Conservation (phyloP, 352 stramenopile genomes). For the Globisporangium acanthophoron region DNA sequence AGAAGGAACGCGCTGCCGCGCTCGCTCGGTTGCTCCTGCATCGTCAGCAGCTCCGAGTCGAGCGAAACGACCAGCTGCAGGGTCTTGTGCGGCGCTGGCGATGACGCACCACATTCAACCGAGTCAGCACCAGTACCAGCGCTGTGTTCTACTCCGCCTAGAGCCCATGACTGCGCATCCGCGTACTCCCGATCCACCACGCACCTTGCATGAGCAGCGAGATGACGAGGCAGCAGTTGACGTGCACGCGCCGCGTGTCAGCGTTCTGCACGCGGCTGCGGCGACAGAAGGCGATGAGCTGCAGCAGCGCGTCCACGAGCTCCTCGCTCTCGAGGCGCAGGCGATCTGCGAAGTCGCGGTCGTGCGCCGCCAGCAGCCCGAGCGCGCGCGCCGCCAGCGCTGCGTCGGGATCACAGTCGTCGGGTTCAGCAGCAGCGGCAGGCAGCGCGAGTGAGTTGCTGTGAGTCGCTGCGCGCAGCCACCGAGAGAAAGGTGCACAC, state of each 20-base stretch:
- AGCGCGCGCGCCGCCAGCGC: slow-evolving; percentile 60
- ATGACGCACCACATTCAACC: neutral
- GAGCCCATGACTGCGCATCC: slow-evolving; percentile 7
- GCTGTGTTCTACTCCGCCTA: neutral
- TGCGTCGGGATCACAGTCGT: slow-evolving; percentile 1
- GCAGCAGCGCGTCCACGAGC: slow-evolving; percentile 67
- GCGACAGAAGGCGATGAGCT: slow-evolving; percentile 61
- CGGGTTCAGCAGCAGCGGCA: neutral
- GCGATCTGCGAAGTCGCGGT: slow-evolving; percentile 24
- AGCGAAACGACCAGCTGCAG: slow-evolving; percentile 54
- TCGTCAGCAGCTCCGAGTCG: slow-evolving; percentile 61
- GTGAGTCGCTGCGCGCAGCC: neutral
- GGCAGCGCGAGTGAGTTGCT: neutral
- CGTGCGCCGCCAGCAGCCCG: slow-evolving; percentile 51
- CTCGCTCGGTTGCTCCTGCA: slow-evolving; percentile 39
- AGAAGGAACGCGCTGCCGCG: slow-evolving; percentile 38
- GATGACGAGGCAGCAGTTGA: slow-evolving; percentile 83
- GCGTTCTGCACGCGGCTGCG: slow-evolving; percentile 34
- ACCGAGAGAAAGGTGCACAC: slow-evolving; percentile 1
- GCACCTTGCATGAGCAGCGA: slow-evolving; percentile 75
- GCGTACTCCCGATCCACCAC: neutral
- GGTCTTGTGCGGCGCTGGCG: slow-evolving; percentile 21
- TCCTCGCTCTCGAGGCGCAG: slow-evolving; percentile 59
- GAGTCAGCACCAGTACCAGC: neutral
- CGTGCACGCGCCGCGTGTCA: slow-evolving; percentile 62